Evolutionary conservation across 1,139 yeast species (phyloP).

Genomic region (Nakaseomyces glabratus): DNA sequence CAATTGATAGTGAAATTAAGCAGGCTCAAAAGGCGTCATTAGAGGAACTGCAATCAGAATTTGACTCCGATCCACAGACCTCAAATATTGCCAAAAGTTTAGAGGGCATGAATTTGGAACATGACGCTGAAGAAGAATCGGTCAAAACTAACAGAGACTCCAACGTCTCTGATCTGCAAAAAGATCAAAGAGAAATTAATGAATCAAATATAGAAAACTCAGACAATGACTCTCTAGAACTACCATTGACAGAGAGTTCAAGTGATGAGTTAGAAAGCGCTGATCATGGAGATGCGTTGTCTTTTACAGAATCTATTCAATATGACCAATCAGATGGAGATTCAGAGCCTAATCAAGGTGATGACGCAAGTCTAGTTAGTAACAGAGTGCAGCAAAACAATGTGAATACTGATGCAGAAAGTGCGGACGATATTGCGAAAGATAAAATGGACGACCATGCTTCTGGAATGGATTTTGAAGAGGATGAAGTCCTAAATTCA

Average conservation of each 20-base stretch:
- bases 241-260: constrained; percentile 8
- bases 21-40: too few species aligned
- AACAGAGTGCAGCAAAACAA: constrained; percentile 13
- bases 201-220: background rate
- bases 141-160: too few species aligned
- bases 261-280: constrained; percentile 1
- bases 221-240: background rate
- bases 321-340: constrained; percentile 3
- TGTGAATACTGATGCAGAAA: background rate
- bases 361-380: constrained; percentile 5
- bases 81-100: too few species aligned
- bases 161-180: too few species aligned
- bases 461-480: constrained; percentile 1
- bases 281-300: constrained; percentile 16
- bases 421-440: constrained; percentile 3
- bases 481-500: constrained; percentile 4
- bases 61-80: too few species aligned
- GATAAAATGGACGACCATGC: constrained; percentile 3
- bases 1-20: too few species aligned
- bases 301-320: constrained; percentile 16
- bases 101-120: too few species aligned
- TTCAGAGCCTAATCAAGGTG: constrained; percentile 5
- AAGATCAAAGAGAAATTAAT: constrained; percentile 7
- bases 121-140: too few species aligned
- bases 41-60: too few species aligned